Conservation (phyloP, 148 eudicot genomes). For the Chenopodium album region DNA sequence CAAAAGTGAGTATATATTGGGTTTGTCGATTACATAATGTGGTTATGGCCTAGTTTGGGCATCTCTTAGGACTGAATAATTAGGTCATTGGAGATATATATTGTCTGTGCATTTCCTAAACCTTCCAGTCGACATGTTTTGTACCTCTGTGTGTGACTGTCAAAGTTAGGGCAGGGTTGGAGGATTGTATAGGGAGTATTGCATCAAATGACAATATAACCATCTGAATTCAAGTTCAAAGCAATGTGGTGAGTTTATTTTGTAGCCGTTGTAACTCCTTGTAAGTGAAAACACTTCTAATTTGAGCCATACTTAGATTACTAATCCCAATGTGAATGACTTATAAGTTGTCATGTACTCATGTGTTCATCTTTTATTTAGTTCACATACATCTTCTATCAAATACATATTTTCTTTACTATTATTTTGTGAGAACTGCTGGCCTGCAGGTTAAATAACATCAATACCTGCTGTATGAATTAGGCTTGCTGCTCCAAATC, state of each 20-base stretch:
- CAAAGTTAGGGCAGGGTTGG: no score
- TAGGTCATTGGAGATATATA: no score
- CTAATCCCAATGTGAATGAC: background rate
- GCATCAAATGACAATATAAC: no score
- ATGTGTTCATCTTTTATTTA: no score
- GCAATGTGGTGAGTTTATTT: no score
- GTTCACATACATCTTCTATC: background rate
- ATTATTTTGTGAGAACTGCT: background rate
- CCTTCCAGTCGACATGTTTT: no score
- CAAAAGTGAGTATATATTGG: conserved; percentile 63
- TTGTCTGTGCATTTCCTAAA: no score
- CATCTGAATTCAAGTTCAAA: no score
- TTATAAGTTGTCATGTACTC: background rate
- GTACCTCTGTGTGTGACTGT: no score
- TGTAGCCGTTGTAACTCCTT: background rate
- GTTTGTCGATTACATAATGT: background rate
- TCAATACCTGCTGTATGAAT: conserved; percentile 20
- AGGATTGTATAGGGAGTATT: no score
- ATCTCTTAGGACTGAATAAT: background rate
- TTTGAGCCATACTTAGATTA: background rate
- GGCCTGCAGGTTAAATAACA: background rate
- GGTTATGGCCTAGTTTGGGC: background rate
- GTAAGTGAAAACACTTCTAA: background rate
- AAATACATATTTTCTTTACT: background rate
- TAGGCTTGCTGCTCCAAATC: conserved; percentile 74